These are phyloP conservation scores for Cucurbita pepo DNA, from an alignment of 306 rosid species.

Conservation along the genomic window DNA sequence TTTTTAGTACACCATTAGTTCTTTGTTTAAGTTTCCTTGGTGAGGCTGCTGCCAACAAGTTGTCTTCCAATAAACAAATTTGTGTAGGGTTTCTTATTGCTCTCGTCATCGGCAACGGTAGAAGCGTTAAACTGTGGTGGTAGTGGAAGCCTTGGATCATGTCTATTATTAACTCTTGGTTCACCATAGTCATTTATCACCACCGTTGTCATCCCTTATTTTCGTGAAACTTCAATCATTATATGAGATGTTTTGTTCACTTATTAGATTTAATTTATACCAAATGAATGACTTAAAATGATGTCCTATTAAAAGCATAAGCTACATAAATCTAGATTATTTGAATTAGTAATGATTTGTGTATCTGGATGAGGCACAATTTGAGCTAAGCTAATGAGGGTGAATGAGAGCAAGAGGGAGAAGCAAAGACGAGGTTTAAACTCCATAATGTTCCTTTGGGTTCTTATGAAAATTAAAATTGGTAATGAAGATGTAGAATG, in stretches of 20 bases:
- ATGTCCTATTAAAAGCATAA: neutral
- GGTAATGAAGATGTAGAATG: neutral
- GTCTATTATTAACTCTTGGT: neutral
- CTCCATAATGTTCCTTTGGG: neutral
- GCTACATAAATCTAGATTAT: neutral
- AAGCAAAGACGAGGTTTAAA: too few relatives aligned
- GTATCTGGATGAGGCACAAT: neutral
- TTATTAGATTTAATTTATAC: too few relatives aligned
- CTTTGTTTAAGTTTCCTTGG: neutral
- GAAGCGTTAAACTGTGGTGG: too few relatives aligned
- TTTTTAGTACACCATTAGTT: neutral
- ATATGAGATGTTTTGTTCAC: neutral
- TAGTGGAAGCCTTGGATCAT: too few relatives aligned
- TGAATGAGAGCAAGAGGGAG: too few relatives aligned
- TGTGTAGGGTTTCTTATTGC: neutral
- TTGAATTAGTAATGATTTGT: neutral
- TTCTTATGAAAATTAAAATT: neutral
- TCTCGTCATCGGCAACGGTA: too few relatives aligned
- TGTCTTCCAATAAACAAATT: neutral
- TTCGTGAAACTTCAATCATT: neutral
- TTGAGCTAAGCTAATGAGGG: too few relatives aligned
- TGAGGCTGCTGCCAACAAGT: neutral
- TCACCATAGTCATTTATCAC: neutral
- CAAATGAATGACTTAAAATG: too few relatives aligned
- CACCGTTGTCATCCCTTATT: neutral